A percentile compares a stretch with the other conserved stretches of the same genome.
phyloP scores from a whole-genome alignment of 2,329 filamentous ascomycete species.

The Fusarium continuum region DNA sequence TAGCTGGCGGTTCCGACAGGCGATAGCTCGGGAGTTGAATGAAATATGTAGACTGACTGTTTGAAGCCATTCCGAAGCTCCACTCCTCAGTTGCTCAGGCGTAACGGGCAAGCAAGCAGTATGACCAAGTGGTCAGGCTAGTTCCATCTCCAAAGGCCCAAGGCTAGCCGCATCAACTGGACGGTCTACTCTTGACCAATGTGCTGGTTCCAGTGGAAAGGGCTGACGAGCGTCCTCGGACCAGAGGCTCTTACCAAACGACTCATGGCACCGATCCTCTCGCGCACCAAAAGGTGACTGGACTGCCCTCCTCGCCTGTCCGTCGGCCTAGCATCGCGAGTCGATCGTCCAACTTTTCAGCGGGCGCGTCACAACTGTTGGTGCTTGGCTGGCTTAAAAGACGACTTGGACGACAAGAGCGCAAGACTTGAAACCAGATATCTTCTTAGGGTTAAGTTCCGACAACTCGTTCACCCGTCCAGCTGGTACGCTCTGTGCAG shows the following conservation, averaged over 20 bases:
- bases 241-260: slow-evolving; percentile 77
- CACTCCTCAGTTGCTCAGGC: slow-evolving; percentile 47
- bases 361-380: slow-evolving; percentile 49
- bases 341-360: slow-evolving; percentile 61
- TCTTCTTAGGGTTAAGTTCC: slow-evolving; percentile 98
- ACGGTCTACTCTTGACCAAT: slow-evolving; percentile 58
- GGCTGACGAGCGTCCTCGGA: slow-evolving; percentile 79
- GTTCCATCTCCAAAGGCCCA: slow-evolving; percentile 33
- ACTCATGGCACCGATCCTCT: slow-evolving; percentile 77
- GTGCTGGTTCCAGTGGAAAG: slow-evolving; percentile 69
- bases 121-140: slow-evolving; percentile 28
- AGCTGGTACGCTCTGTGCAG: slow-evolving; percentile 51
- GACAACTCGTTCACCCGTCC: slow-evolving; percentile 70
- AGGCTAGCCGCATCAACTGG: slow-evolving; percentile 47
- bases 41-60: slow-evolving; percentile 59
- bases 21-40: slow-evolving; percentile 40
- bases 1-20: slow-evolving; percentile 56
- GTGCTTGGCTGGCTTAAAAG: slow-evolving; percentile 65
- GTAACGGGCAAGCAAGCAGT: slow-evolving; percentile 35
- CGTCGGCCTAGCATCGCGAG: slow-evolving; percentile 48
- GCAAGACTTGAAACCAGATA: slow-evolving; percentile 78
- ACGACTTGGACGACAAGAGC: slow-evolving; percentile 73
- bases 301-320: slow-evolving; percentile 62
- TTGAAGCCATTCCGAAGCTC: slow-evolving; percentile 58
- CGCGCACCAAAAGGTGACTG: slow-evolving; percentile 65